A percentile compares a stretch with the other conserved stretches of the same genome.
Evolutionary conservation across 2,329 filamentous ascomycete genomes (phyloP).

Genomic region (Hypoxylon rubiginosum): DNA sequence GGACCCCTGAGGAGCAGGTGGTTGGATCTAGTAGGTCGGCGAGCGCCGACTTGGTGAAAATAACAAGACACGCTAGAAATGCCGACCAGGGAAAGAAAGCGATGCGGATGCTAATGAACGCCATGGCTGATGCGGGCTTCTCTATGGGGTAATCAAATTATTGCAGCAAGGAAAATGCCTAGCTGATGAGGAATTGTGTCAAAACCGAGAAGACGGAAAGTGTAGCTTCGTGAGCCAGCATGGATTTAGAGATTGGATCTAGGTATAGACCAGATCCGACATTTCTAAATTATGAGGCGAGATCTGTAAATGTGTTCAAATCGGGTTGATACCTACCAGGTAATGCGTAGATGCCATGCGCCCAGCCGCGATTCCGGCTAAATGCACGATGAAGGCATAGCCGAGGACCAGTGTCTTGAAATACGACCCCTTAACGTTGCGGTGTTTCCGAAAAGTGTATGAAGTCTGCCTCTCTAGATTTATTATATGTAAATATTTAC

Average conservation of each 20-base stretch:
- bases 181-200: background rate
- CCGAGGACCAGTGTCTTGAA: slow-evolving; percentile 3
- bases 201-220: background rate
- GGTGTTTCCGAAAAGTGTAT: too few relatives aligned
- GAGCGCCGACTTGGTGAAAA: background rate
- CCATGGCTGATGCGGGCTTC: slow-evolving; percentile 5
- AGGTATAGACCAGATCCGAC: background rate
- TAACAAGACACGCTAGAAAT: slow-evolving; percentile 1
- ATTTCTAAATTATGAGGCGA: background rate
- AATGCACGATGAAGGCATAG: slow-evolving; percentile 11
- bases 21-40: slow-evolving; percentile 12
- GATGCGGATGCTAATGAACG: background rate
- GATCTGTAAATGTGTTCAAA: slow-evolving; percentile 38
- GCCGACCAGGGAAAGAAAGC: background rate
- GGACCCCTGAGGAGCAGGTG: slow-evolving; percentile 10
- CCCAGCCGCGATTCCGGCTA: slow-evolving; percentile 25
- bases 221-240: background rate
- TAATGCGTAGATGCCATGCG: background rate
- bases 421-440: too few relatives aligned
- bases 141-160: background rate
- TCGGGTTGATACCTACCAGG: slow-evolving; percentile 2
- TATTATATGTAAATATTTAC: too few relatives aligned
- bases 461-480: too few relatives aligned
- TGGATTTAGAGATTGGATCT: background rate
- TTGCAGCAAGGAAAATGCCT: too few relatives aligned